Percentiles rank a stretch among this genome's conserved stretches.
These are phyloP conservation scores for Quercus phellos DNA, from an alignment of 331 rosid genomes.

Conservation along the genomic window DNA sequence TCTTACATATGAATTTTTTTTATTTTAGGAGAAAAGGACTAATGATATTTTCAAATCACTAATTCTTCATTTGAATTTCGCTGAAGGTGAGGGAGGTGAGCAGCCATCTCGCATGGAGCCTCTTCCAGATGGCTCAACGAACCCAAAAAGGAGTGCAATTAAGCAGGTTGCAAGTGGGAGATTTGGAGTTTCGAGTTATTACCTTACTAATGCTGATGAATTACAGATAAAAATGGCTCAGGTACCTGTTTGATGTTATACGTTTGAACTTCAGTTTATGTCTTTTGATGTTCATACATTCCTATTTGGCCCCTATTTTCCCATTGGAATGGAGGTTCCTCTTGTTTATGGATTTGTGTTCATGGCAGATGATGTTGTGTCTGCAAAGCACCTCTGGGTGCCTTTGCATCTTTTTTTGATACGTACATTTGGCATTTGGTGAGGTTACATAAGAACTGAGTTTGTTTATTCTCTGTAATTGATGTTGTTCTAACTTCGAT, in stretches of 20 bases:
- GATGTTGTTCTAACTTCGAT: constrained; percentile 20
- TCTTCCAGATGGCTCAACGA: constrained; percentile 82
- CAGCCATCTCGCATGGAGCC: constrained; percentile 98
- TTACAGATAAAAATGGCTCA: constrained; percentile 99
- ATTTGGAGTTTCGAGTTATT: constrained; percentile 95
- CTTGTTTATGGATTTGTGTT: constrained; percentile 45
- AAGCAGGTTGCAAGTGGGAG: constrained; percentile 99
- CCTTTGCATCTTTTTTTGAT: constrained; percentile 41
- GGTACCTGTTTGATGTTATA: constrained; percentile 38
- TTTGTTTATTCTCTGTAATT: constrained; percentile 10
- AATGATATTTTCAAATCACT: constrained; percentile 13
- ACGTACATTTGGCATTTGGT: constrained; percentile 41
- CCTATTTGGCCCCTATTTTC: constrained; percentile 20
- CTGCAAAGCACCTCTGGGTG: constrained; percentile 62
- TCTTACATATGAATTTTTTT: no score
- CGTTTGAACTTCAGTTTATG: not conserved
- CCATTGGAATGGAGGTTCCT: constrained; percentile 36
- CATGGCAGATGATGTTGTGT: constrained; percentile 57
- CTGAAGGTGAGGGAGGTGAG: constrained; percentile 98
- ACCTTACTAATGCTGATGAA: constrained; percentile 94
- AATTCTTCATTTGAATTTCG: constrained; percentile 9
- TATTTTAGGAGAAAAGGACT: not conserved
- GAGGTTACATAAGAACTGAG: constrained; percentile 27
- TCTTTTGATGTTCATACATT: constrained; percentile 9
- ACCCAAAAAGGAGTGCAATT: constrained; percentile 91